Base-by-base conservation (phyloP, 176 grass and related monocot genomes). In the Neostapfia colusana region DNA sequence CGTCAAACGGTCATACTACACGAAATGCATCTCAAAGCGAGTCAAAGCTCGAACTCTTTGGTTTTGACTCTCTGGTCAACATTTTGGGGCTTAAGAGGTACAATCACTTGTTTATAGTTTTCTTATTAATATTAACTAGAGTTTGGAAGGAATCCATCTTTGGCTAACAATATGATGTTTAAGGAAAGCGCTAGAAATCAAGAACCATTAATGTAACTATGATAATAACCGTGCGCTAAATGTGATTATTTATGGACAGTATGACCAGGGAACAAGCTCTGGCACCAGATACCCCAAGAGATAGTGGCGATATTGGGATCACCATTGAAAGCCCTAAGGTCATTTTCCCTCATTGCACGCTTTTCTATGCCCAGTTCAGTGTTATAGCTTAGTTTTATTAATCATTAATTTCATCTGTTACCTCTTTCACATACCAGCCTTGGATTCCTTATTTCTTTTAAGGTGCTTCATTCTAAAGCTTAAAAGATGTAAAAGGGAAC, bases 11-110 rank as follows among this genome's bases (percentile, higher is more conserved):
- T 28, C 83, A 83, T 24, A 41, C 25, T 49, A 12, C 73, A 76
- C 60, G 62, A n/a, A 79, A 78, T 76, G 83, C 50, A 66, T 84
- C 83, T 83, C 85, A 89, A 44, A 91, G 34, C 0, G 95, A 97
- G 43, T 93, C 95, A 60, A 97, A 97, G 73, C 78, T 97, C 7
- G 95, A 97, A 51, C 85, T 97, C 53, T 97, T 97, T 41, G 95
- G 95, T 83, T 97, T 97, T 53, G 94, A 97, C 50, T 97, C 91
- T 73, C 82, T 97, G 58, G 95, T 97, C 34, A 97, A 91, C 53
- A 97, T 91, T 79, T 84, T 97, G 84, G 95, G 95, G 44, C 89
- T 97, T 55, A 93, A 93, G 77, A 97, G 91, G 94, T 97, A 89
- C 35, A 18, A 11, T 11, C 14, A 62, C 2, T 62, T 45, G 12